phyloP scores from a whole-genome alignment of 192 early-diverging fungal genomes.

The Entrophospora sp. region DNA sequence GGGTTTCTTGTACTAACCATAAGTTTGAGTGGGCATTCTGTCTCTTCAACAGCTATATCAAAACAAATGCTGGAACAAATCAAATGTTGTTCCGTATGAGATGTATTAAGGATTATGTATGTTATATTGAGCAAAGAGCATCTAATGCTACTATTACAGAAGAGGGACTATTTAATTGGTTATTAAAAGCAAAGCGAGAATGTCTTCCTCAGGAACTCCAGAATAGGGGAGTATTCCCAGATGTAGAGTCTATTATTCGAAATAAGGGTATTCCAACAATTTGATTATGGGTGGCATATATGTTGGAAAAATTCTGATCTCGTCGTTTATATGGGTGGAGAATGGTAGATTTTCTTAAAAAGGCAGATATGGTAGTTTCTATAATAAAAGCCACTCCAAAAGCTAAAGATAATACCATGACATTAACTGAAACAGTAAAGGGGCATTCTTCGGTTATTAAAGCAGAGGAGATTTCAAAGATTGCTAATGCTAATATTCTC shows the following conservation, averaged over 20 bases:
- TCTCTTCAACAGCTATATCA: neutral
- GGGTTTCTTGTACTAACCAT: too few relatives aligned
- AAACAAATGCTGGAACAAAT: too few relatives aligned
- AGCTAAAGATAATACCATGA: too few relatives aligned
- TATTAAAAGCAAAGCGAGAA: conserved; percentile 5
- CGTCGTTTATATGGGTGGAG: too few relatives aligned
- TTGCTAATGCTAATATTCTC: neutral
- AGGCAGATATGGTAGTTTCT: neutral
- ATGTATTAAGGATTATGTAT: too few relatives aligned
- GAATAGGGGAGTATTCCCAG: conserved; percentile 1
- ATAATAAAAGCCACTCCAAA: neutral
- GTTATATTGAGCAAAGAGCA: conserved; percentile 4
- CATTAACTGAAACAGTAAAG: neutral
- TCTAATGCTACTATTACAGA: conserved; percentile 7
- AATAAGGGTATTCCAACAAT: conserved; percentile 10
- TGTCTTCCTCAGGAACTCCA: conserved; percentile 14
- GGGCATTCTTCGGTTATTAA: neutral
- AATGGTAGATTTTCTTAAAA: neutral
- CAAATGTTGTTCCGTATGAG: too few relatives aligned
- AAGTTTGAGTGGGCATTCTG: conserved; percentile 1
- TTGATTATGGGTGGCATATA: too few relatives aligned
- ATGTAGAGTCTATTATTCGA: conserved; percentile 1
- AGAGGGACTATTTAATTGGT: conserved; percentile 5
- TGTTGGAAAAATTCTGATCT: too few relatives aligned
- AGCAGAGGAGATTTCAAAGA: neutral